Percentiles rank a stretch among this genome's conserved stretches.
Evolutionary conservation across 1,139 yeast species (phyloP).

Genomic region (Saccharomycopsis phalli): DNA sequence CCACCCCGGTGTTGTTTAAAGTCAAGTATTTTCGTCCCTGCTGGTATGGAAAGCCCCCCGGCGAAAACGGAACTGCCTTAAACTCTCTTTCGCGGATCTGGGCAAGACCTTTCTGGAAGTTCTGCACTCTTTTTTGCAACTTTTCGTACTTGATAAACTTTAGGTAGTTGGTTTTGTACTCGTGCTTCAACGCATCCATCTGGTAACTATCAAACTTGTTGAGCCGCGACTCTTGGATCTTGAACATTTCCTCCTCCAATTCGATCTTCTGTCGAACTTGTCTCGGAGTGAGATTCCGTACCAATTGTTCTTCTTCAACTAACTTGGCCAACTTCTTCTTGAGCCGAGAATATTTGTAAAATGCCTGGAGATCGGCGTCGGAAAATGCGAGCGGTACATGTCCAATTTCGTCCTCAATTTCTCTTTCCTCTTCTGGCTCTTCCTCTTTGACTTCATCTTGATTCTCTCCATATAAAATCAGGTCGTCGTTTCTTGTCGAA

Average conservation of each 20-base stretch:
- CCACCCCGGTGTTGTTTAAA: conserved; percentile 14
- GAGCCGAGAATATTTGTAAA: conserved; percentile 5
- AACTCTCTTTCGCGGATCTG: conserved; percentile 3
- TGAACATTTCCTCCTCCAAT: conserved; percentile 5
- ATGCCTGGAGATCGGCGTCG: conserved; percentile 9
- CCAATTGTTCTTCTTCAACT: conserved; percentile 12
- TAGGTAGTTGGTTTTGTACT: conserved; percentile 11
- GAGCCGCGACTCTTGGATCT: conserved; percentile 3
- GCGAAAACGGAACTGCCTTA: conserved; percentile 13
- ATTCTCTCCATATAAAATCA: conserved; percentile 30
- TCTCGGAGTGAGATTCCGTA: conserved; percentile 12
- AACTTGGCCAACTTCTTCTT: conserved; percentile 11
- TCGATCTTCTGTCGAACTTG: conserved; percentile 15
- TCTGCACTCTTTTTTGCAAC: conserved; percentile 2
- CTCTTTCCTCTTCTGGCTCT: conserved; percentile 13
- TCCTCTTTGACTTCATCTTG: conserved; percentile 27
- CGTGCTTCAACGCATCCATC: conserved; percentile 7
- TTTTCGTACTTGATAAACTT: background rate
- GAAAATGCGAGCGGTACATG: background rate
- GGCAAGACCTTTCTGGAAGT: conserved; percentile 1
- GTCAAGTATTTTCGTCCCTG: conserved; percentile 19
- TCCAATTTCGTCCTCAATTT: background rate
- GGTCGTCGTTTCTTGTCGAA: conserved; percentile 32
- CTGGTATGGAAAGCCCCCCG: conserved; percentile 17
- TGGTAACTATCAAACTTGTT: conserved; percentile 1